Conservation (phyloP, 2,329 filamentous ascomycete genomes). For the Aspergillus niger region DNA sequence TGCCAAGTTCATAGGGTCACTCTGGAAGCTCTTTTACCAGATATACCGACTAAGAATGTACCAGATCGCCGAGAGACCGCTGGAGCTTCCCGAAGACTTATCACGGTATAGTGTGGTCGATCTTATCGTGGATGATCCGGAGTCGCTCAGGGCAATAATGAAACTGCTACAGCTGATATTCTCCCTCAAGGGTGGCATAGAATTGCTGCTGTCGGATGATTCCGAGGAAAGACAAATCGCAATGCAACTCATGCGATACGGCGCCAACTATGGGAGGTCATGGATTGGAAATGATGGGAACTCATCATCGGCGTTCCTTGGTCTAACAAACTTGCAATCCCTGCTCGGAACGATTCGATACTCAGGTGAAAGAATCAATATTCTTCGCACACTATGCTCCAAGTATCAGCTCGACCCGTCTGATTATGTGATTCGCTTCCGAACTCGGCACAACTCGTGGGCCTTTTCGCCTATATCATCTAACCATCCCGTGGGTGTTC, state of each 20-base stretch:
- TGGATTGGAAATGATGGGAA: constrained; percentile 4
- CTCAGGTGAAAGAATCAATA: not conserved
- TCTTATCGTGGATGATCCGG: not conserved
- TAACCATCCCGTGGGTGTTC: not conserved
- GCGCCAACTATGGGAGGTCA: not conserved
- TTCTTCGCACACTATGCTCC: constrained; percentile 1
- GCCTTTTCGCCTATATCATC: not conserved
- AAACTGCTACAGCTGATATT: not conserved
- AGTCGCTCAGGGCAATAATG: not conserved
- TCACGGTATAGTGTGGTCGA: not conserved
- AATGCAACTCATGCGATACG: constrained; percentile 9
- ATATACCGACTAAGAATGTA: not conserved
- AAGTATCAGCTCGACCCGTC: not conserved
- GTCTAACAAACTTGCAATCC: not conserved
- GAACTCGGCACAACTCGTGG: not conserved
- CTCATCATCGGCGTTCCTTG: not conserved
- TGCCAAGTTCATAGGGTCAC: not conserved
- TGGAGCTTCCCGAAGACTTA: not conserved
- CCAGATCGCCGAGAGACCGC: not conserved
- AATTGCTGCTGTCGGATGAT: not conserved
- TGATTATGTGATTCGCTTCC: constrained; percentile 6
- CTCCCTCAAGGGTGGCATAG: not conserved
- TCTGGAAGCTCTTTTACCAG: not conserved
- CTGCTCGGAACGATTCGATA: not conserved
- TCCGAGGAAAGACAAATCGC: not conserved